phyloP scores from a whole-genome alignment of 345 rosid species.

The Acer campestre region DNA sequence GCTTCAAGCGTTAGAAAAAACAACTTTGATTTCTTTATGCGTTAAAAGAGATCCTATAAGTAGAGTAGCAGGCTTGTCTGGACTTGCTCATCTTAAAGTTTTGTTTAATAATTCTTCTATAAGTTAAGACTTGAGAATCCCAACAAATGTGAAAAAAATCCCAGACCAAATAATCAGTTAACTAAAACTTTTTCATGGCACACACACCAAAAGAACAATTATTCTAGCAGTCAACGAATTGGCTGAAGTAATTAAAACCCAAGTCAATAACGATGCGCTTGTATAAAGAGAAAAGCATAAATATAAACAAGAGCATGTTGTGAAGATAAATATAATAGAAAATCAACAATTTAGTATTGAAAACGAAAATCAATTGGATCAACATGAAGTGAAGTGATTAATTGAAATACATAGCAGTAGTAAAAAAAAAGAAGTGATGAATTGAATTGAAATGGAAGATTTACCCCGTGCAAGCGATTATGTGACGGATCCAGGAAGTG shows the following conservation, averaged over 20 bases:
- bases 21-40: too few relatives aligned
- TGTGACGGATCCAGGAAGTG: conserved; percentile 52
- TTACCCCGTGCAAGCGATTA: conserved; percentile 64
- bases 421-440: background rate
- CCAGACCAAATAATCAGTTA: background rate
- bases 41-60: too few relatives aligned
- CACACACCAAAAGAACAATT: background rate
- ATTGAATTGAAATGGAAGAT: conserved; percentile 13
- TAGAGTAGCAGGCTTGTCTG: too few relatives aligned
- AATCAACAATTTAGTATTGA: background rate
- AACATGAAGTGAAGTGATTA: too few relatives aligned
- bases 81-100: too few relatives aligned
- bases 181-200: too few relatives aligned
- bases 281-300: background rate
- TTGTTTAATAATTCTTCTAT: too few relatives aligned
- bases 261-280: background rate
- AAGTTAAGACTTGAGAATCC: too few relatives aligned
- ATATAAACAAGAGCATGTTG: too few relatives aligned
- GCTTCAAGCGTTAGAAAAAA: too few relatives aligned
- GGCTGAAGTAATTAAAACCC: background rate
- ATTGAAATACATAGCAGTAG: background rate
- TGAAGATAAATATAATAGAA: background rate
- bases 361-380: background rate
- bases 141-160: too few relatives aligned
- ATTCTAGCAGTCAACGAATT: background rate